Percentiles rank a stretch among this genome's conserved stretches.
These are phyloP conservation scores for Pseudogymnoascus sp. DNA, from an alignment of 2,329 filamentous ascomycete genomes.

Conservation along the genomic window DNA sequence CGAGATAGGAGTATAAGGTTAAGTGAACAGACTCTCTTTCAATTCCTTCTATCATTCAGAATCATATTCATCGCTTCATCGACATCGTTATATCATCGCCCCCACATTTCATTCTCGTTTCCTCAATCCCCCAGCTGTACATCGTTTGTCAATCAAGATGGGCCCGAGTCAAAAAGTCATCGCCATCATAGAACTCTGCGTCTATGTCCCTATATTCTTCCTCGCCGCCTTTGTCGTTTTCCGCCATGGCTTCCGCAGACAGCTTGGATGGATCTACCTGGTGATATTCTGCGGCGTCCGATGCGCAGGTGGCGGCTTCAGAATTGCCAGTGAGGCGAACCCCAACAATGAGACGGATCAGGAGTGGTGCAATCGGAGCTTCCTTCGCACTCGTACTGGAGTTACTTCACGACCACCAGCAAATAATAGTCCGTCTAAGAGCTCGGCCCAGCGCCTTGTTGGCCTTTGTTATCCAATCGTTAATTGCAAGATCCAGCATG, in stretches of 20 bases:
- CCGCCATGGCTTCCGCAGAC: slow-evolving; percentile 23
- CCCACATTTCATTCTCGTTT: background rate
- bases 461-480: no score
- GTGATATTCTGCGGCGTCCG: slow-evolving; percentile 28
- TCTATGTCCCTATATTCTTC: slow-evolving; percentile 23
- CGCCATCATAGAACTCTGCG: slow-evolving; percentile 21
- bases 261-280: slow-evolving; percentile 31
- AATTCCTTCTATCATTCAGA: background rate
- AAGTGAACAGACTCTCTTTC: background rate
- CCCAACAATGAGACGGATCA: slow-evolving; percentile 24
- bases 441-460: no score
- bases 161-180: slow-evolving; percentile 18
- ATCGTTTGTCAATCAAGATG: slow-evolving; percentile 11
- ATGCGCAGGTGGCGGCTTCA: slow-evolving; percentile 25
- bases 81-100: background rate
- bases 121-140: background rate
- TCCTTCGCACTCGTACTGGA: background rate
- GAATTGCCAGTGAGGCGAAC: slow-evolving; percentile 22
- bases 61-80: background rate
- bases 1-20: background rate
- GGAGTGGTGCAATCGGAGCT: slow-evolving; percentile 24
- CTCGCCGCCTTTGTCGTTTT: slow-evolving; percentile 18
- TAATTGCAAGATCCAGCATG: no score
- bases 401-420: background rate
- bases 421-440: background rate